These are phyloP conservation scores for Trametes sanguinea DNA, from an alignment of 768 basidiomycete species.

Conservation along the genomic window DNA sequence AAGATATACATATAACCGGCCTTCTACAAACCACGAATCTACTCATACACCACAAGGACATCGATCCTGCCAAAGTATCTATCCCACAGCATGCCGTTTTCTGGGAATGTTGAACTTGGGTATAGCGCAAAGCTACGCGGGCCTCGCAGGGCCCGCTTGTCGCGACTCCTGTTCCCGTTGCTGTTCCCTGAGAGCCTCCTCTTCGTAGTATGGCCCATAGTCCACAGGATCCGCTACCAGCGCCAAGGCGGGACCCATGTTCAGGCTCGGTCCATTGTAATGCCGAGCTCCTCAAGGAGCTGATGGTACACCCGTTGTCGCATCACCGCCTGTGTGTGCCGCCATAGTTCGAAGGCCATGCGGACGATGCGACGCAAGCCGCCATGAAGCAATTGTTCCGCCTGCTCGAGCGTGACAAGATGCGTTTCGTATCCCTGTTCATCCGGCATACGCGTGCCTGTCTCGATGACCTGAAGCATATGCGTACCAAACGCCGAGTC, in stretches of 20 bases:
- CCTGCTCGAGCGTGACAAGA: constrained; percentile 48
- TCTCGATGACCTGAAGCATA: constrained; percentile 43
- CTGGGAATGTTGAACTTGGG: no score
- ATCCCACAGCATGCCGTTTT: no score
- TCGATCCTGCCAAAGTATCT: no score
- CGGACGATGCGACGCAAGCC: constrained; percentile 37
- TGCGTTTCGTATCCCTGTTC: constrained; percentile 50
- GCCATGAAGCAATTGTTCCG: constrained; percentile 34
- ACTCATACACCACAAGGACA: no score
- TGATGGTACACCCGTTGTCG: background rate
- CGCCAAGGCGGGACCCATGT: background rate
- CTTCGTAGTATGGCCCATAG: background rate
- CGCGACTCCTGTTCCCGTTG: no score
- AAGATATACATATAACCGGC: no score
- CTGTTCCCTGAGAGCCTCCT: no score
- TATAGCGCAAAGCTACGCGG: no score
- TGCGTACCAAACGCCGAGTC: background rate
- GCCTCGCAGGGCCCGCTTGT: no score
- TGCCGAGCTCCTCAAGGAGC: background rate
- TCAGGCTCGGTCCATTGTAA: background rate
- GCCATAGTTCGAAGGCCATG: constrained; percentile 45
- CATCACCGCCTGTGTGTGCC: constrained; percentile 5
- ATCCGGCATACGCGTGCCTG: constrained; percentile 58
- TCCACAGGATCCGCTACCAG: background rate
- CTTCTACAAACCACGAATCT: no score